phyloP scores from a whole-genome alignment of 148 eudicot species.

The Bassia scoparia region DNA sequence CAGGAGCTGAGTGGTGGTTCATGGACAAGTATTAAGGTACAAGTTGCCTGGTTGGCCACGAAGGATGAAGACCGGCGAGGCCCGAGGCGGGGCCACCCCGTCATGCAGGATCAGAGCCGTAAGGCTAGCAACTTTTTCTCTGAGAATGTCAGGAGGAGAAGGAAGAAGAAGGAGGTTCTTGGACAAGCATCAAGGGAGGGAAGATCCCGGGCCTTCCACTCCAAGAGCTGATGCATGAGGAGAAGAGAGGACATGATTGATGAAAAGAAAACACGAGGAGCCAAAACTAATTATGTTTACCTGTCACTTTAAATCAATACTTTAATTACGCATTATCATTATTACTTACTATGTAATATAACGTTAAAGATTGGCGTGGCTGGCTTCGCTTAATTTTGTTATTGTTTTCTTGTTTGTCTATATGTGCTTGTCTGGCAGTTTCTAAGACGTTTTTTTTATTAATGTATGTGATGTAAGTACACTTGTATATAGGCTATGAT shows the following conservation, averaged over 20 bases:
- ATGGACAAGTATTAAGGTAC: conserved; percentile 50
- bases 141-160: conserved; percentile 23
- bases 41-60: conserved; percentile 55
- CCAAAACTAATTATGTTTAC: not conserved
- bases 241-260: conserved; percentile 32
- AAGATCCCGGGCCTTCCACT: conserved; percentile 56
- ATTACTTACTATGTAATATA: not conserved
- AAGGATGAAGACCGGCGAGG: conserved; percentile 28
- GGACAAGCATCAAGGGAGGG: conserved; percentile 59
- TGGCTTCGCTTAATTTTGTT: not conserved
- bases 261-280: conserved; percentile 13
- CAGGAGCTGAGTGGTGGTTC: conserved; percentile 46
- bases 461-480: conserved; percentile 10
- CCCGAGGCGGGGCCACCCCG: conserved; percentile 5
- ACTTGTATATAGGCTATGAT: conserved; percentile 7
- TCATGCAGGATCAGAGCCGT: not conserved
- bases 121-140: too few species aligned
- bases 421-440: not conserved
- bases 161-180: conserved; percentile 58
- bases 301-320: not conserved
- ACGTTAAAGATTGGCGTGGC: too few species aligned
- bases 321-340: not conserved
- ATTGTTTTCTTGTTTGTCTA: not conserved
- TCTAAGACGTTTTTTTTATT: conserved; percentile 5
- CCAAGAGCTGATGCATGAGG: conserved; percentile 33